phyloP scores from a whole-genome alignment of 768 basidiomycete species.

The Pisolithus sp. region DNA sequence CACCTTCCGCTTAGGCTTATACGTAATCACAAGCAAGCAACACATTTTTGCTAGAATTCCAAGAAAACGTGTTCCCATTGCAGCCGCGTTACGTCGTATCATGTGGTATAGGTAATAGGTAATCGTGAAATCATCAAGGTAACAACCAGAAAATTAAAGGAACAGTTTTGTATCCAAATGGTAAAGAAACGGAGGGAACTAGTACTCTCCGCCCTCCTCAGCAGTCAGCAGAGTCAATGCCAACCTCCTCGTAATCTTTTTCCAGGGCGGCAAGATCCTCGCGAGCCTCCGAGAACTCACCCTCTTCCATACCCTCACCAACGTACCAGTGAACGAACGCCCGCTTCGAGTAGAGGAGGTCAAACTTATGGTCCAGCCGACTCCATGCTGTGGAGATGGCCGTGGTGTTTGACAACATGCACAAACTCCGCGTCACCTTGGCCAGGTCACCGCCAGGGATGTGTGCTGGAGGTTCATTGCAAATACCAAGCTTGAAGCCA shows the following conservation, averaged over 20 bases:
- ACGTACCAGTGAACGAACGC: constrained; percentile 58
- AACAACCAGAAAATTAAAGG: constrained; percentile 22
- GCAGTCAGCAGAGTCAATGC: constrained; percentile 45
- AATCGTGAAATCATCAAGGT: constrained; percentile 31
- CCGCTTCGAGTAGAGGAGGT: constrained; percentile 68
- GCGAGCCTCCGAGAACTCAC: constrained; percentile 97
- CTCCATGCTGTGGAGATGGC: constrained; percentile 72
- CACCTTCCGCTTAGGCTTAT: no score
- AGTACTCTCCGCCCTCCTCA: constrained; percentile 48
- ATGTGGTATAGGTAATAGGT: constrained; percentile 16
- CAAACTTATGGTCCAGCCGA: constrained; percentile 72
- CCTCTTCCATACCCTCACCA: constrained; percentile 80
- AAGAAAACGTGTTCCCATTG: constrained; percentile 9
- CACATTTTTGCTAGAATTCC: not conserved
- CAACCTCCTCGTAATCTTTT: constrained; percentile 91
- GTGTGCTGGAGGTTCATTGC: constrained; percentile 70
- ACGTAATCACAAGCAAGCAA: not conserved
- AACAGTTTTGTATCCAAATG: constrained; percentile 17
- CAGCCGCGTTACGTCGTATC: constrained; percentile 8
- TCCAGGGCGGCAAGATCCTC: constrained; percentile 99
- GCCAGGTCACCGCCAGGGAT: constrained; percentile 75
- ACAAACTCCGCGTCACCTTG: constrained; percentile 67
- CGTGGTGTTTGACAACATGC: constrained; percentile 74
- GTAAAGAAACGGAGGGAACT: constrained; percentile 19
- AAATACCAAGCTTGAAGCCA: constrained; percentile 75